phyloP scores from a whole-genome alignment of 495 filamentous ascomycete species.

The Penicillium bialowiezense region DNA sequence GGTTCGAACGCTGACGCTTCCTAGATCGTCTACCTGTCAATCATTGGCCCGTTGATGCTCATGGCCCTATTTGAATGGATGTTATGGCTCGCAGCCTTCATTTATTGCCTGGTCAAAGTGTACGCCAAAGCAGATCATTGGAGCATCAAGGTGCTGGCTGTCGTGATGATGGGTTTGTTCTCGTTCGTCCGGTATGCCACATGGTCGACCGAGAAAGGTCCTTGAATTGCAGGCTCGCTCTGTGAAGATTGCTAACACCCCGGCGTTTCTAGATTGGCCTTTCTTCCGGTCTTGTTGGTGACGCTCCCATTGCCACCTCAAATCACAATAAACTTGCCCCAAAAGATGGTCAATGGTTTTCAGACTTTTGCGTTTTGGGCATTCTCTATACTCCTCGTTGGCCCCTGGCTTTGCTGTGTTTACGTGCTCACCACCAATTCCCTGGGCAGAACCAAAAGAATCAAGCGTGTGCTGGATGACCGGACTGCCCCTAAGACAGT shows the following conservation, averaged over 20 bases:
- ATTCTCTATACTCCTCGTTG: constrained; percentile 79
- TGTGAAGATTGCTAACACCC: background rate
- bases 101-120: constrained; percentile 88
- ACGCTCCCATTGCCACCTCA: constrained; percentile 80
- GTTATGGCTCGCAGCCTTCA: constrained; percentile 85
- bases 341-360: constrained; percentile 60
- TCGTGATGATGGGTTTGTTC: constrained; percentile 73
- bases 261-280: constrained; percentile 62
- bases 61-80: constrained; percentile 92
- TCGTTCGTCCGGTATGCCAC: constrained; percentile 64
- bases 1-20: background rate
- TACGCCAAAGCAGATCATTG: constrained; percentile 87
- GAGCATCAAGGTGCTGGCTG: constrained; percentile 72
- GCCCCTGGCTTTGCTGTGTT: constrained; percentile 92
- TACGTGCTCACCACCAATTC: constrained; percentile 85
- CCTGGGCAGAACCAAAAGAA: constrained; percentile 73
- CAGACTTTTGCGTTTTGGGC: constrained; percentile 98
- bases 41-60: constrained; percentile 79
- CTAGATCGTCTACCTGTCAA: constrained; percentile 76
- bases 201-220: background rate
- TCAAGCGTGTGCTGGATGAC: constrained; percentile 84
- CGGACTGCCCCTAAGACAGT: constrained; percentile 88
- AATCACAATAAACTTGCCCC: constrained; percentile 69
- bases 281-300: constrained; percentile 91
- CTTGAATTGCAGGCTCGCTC: background rate